Percentiles rank a stretch among this genome's conserved stretches.
phyloP scores from a whole-genome alignment of 441 rosid species.

The Geranium incanum region DNA sequence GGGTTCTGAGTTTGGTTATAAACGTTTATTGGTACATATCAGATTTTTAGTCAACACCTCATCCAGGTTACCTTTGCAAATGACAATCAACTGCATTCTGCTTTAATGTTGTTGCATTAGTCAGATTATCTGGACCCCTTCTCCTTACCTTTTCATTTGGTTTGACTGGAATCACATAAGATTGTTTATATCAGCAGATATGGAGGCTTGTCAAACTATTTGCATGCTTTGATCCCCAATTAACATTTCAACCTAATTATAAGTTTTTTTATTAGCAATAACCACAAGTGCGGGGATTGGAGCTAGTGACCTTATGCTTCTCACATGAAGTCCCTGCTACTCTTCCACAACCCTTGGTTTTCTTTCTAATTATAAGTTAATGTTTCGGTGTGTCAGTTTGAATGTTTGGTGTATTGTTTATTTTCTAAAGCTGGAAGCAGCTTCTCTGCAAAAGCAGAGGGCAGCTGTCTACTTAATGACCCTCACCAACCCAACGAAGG shows the following conservation, averaged over 20 bases:
- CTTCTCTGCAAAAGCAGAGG: slow-evolving; percentile 2
- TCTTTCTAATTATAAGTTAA: no score
- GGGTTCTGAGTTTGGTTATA: no score
- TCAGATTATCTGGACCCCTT: slow-evolving; percentile 4
- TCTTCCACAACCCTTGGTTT: no score
- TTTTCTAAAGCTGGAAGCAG: neutral
- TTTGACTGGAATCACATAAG: neutral
- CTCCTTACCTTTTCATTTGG: neutral
- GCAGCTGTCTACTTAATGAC: neutral
- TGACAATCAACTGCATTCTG: neutral
- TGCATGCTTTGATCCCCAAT: neutral
- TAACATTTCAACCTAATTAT: slow-evolving; percentile 2
- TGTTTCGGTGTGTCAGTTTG: neutral
- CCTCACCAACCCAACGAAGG: neutral
- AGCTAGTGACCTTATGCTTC: no score
- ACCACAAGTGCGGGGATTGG: no score
- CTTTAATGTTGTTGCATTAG: neutral
- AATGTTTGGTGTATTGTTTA: slow-evolving; percentile 9
- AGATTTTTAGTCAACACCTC: neutral
- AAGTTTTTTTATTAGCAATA: neutral
- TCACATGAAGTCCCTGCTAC: no score
- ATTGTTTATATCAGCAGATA: neutral
- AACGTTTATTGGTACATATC: no score
- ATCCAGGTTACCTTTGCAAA: neutral
- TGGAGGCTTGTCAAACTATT: neutral